Evolutionary conservation across 305 asterid genomes (phyloP), one percentile per base, ranked within the genome.

Genomic region (Fraxinus velutina): DNA sequence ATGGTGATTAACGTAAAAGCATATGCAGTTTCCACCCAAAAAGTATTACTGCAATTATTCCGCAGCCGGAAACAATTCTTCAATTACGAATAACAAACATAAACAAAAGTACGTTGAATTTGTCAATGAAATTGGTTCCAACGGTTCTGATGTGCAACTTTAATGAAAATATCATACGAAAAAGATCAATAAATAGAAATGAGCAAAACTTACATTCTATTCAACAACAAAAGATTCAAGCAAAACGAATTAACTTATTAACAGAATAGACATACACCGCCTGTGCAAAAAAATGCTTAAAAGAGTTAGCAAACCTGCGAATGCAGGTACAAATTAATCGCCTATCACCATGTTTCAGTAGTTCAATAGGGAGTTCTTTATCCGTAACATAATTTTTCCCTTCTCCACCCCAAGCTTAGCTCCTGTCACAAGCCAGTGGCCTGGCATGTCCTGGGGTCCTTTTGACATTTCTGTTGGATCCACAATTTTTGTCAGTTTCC

Each of bases 361-460:
- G 90, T 96, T 96, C 90, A 96, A 86, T 8, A 96, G 83, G 27
- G 99, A 96, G 78, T 96, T 93, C 91, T 96, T 96, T 22, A 93
- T 92, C 8, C 99, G 94, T 19, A 94, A 73, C 78, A 93, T 89
- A 64, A 96, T 94, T 81, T 76, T 92, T 55, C 98, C 99, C 86
- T 93, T 94, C 83, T 96, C 98, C 36, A 96, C 97, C 27, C 99
- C 99, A 81, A 96, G 98, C 89, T 96, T 96, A n/a, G 99, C 99
- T 72, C 99, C 99, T 0, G 99, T 96, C 13, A 96, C 97, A 82
- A 96, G 36, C 99, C 99, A 96, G 78, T 96, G 99, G 1, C 99
- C 99, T 0, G 99, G 99, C 83, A 91, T 88, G 83, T 96, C 99
- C 62, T 93, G 98, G 2, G 99, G 98, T 57, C 99, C 99, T 82